Percentiles rank a stretch among this genome's conserved stretches.
These are phyloP conservation scores for Mrakiaceae sp. DNA, from an alignment of 1,284 basidiomycete genomes.

Conservation along the genomic window DNA sequence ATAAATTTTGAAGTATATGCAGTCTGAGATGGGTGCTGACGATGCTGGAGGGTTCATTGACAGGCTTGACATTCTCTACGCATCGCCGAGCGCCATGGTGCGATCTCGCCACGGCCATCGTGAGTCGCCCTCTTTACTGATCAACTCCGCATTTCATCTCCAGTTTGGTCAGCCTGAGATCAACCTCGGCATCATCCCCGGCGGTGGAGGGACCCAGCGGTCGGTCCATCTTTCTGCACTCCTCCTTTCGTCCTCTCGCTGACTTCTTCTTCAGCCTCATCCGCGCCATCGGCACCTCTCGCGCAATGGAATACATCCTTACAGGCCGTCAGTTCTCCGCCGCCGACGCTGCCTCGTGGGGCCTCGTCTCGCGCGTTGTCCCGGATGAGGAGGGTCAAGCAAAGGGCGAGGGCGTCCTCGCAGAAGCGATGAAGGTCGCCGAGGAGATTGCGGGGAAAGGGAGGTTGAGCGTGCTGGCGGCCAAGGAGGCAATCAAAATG, in stretches of 20 bases:
- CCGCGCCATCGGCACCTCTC: constrained; percentile 78
- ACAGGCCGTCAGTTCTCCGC: constrained; percentile 49
- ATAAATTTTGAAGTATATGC: no score
- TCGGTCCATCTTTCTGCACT: neutral
- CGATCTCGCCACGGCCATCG: neutral
- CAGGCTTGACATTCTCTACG: constrained; percentile 81
- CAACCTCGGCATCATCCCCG: constrained; percentile 88
- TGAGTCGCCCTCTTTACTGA: neutral
- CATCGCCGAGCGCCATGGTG: constrained; percentile 70
- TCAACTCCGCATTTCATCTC: neutral
- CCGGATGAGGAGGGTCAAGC: constrained; percentile 28
- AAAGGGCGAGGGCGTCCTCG: constrained; percentile 68
- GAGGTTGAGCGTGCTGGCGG: constrained; percentile 73
- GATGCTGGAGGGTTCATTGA: neutral
- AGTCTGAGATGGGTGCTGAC: no score
- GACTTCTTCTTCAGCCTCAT: constrained; percentile 47
- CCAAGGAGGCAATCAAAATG: constrained; percentile 90
- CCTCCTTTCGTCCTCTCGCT: neutral
- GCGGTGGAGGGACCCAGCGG: constrained; percentile 43
- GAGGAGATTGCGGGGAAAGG: constrained; percentile 74
- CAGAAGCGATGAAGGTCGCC: constrained; percentile 78
- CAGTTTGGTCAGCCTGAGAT: constrained; percentile 93
- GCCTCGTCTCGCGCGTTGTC: constrained; percentile 70
- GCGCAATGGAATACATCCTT: constrained; percentile 89
- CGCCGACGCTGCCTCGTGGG: constrained; percentile 75